Evolutionary conservation across 495 filamentous ascomycete species (phyloP), one percentile per base, ranked within the genome.

Genomic region (Lentithecium fluviatile): DNA sequence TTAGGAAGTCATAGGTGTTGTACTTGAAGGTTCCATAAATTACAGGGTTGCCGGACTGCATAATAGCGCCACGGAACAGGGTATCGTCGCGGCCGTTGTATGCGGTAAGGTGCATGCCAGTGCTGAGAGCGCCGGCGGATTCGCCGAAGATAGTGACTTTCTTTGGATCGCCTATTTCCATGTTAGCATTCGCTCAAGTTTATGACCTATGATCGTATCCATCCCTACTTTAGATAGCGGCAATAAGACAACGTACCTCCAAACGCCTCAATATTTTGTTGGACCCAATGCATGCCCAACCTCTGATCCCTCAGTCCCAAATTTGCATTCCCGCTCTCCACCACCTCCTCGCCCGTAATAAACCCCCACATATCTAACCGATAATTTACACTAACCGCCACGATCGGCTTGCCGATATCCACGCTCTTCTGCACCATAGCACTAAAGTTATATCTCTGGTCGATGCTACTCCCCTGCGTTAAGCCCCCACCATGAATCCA

Each of bases 311-410:
- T 68, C 6, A 85, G 71, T 20, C 82, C 83, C 12, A 85, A 69
- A 58, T 87, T 87, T 8, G 79, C 76, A 48, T 77, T 74, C 0
- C 83, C 82, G 11, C 64, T 75, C 17, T 64, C 60, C 0, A 67
- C 36, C 12, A 76, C 71, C 58, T 77, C 74, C 17, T 75, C 61
- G 11, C 73, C 70, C 23, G 55, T 62, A 7, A 86, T 58, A 65
- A 85, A 78, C 1, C 83, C 83, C 74, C 76, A 85, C 32, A 74
- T 75, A 2, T 70, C 74, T 7, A 85, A 74, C 43, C 84, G 75
- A 66, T 87, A 87, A 56, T 83, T 82, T 48, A 85, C 74, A n/a
- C 74, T 78, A n/a, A 85, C 79, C 3, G 72, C 83, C 36, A 87
- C 81, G 52, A 88, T 77, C 1, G 84, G 83, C 61, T 81, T 82